Percentiles rank a stretch among this genome's conserved stretches.
phyloP scores from a whole-genome alignment of 345 rosid genomes.

The Brassica incana region DNA sequence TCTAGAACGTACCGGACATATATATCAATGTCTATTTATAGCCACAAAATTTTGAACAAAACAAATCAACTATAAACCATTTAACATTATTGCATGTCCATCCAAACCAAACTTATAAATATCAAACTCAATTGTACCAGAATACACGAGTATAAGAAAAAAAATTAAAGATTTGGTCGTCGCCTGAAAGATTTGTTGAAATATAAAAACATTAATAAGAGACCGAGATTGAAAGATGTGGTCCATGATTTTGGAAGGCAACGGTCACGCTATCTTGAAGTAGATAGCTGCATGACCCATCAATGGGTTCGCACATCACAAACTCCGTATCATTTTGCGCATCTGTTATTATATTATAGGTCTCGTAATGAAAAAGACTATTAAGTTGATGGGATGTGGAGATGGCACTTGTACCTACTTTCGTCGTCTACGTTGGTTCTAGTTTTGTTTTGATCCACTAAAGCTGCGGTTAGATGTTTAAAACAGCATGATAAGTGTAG shows the following conservation, averaged over 20 bases:
- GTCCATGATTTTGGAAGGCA: slow-evolving; percentile 12
- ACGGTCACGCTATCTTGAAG: slow-evolving; percentile 10
- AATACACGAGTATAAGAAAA: background rate
- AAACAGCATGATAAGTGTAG: background rate
- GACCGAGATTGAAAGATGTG: slow-evolving; percentile 17
- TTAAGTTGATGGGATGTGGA: slow-evolving; percentile 9
- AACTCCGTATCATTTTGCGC: background rate
- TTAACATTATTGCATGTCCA: background rate
- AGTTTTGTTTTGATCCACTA: background rate
- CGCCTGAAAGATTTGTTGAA: slow-evolving; percentile 11
- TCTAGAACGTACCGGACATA: background rate
- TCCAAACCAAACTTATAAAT: background rate
- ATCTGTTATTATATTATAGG: background rate
- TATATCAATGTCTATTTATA: background rate
- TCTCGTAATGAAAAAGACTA: background rate
- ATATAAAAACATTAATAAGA: background rate
- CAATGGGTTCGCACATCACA: slow-evolving; percentile 13
- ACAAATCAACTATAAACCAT: background rate
- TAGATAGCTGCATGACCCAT: slow-evolving; percentile 26
- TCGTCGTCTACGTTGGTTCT: background rate
- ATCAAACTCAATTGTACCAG: background rate
- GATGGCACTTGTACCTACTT: slow-evolving; percentile 6
- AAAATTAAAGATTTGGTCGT: slow-evolving; percentile 2
- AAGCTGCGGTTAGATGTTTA: background rate
- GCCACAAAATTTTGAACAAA: background rate